Evolutionary conservation across 441 rosid species (phyloP), one percentile per base, ranked within the genome.

Genomic region (Pelargonium cotyledonis): DNA sequence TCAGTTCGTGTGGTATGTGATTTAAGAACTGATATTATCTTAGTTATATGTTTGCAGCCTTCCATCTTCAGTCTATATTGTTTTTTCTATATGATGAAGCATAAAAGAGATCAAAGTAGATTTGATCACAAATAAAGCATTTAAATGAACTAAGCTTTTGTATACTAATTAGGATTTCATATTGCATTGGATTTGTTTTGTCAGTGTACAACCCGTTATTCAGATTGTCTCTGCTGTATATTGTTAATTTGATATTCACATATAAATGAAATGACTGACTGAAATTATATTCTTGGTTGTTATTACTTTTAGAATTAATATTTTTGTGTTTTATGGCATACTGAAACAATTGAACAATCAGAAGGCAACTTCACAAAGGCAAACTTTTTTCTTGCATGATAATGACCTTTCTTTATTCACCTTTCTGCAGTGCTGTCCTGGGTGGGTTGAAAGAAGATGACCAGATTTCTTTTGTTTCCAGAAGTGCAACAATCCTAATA

Each of bases 1-100:
- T 57, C 86, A 72, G 67, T 85, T 92, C 80, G 49, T 95, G 73
- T 49, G 96, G 99, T 95, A 88, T 79, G 93, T 78, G 70, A 70
- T 71, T 65, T 61, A 60, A 74, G 62, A 64, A 19, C 68, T 63
- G 31, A 44, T 44, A n/a, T 35, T 63, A 5, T 8, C 16, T 63
- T 19, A 15, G 46, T 61, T 38, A 35, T 35, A 63, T 63, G 66
- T 35, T 63, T 35, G 38, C 21, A 15, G 46, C 21, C 46, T 63
- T 63, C 46, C 21, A 63, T 63, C 12, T 15, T 31, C 23, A 31
- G 65, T 3, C 11, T 35, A 15, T 38, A 35, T 38, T 35, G 12
- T 19, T 41, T 63, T 63, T 35, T 26, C 15, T 63, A 43, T 15
- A 19, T 38, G 23, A 63, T 35, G 66, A 63, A 63, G 66, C 66